phyloP scores from a whole-genome alignment of 257 asterid genomes.

The Haberlea rhodopensis region DNA sequence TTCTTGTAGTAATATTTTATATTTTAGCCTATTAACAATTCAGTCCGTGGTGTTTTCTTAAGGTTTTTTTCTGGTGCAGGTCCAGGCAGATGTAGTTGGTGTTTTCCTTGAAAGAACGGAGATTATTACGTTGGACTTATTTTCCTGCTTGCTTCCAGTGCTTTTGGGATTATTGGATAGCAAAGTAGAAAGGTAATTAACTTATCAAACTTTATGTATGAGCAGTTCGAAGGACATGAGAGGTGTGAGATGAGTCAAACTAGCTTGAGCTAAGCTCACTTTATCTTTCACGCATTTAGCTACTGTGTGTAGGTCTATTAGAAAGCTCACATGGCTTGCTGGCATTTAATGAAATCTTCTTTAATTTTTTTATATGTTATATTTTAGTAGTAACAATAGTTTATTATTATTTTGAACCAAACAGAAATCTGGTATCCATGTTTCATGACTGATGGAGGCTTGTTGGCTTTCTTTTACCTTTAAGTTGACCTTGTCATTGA shows the following conservation, averaged over 20 bases:
- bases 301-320: background rate
- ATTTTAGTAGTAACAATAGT: background rate
- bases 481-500: background rate
- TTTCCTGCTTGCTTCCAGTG: slow-evolving; percentile 88
- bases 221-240: background rate
- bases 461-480: background rate
- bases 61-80: slow-evolving; percentile 43
- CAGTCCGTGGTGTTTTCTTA: slow-evolving; percentile 11
- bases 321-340: background rate
- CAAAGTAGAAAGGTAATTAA: slow-evolving; percentile 71
- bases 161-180: slow-evolving; percentile 76
- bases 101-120: slow-evolving; percentile 68
- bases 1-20: slow-evolving; percentile 19
- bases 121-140: slow-evolving; percentile 67
- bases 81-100: slow-evolving; percentile 90
- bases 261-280: background rate
- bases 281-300: background rate
- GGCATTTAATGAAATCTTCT: background rate
- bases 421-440: background rate
- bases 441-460: background rate
- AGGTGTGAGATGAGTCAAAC: background rate
- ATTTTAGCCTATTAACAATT: slow-evolving; percentile 2
- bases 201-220: background rate
- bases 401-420: background rate
- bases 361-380: too few species aligned